phyloP scores from a whole-genome alignment of 768 basidiomycete genomes.

The Leccinum longicurvipes region DNA sequence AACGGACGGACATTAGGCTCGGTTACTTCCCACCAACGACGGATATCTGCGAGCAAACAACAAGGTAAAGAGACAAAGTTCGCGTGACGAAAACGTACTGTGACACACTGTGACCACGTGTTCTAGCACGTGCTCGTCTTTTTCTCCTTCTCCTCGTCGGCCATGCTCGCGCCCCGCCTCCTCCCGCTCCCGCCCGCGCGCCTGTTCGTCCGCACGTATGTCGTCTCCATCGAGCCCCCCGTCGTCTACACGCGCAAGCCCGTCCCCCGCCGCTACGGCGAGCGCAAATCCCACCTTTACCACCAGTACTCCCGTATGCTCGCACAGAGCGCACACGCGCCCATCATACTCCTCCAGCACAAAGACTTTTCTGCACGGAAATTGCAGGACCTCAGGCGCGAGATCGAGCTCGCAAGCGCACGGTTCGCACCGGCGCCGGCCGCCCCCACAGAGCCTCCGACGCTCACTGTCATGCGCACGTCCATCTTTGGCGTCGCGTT shows the following conservation, averaged over 20 bases:
- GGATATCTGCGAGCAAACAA: no score
- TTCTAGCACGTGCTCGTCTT: background rate
- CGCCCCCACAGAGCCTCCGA: conserved; percentile 37
- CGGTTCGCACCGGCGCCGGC: conserved; percentile 33
- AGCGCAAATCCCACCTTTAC: conserved; percentile 80
- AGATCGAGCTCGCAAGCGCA: conserved; percentile 56
- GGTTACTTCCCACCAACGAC: conserved; percentile 15
- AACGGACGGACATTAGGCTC: conserved; percentile 30
- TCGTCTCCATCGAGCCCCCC: conserved; percentile 53
- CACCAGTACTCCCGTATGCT: conserved; percentile 76
- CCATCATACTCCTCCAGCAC: conserved; percentile 78
- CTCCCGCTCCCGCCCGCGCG: background rate
- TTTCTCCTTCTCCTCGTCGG: background rate
- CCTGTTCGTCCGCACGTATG: conserved; percentile 42
- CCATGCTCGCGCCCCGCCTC: conserved; percentile 13
- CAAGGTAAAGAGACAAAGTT: conserved; percentile 21
- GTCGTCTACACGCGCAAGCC: conserved; percentile 51
- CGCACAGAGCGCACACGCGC: conserved; percentile 48
- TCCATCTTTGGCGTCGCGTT: conserved; percentile 78
- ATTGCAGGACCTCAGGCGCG: conserved; percentile 63
- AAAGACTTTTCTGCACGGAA: conserved; percentile 68
- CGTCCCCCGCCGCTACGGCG: conserved; percentile 64
- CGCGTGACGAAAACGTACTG: conserved; percentile 23
- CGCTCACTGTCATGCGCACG: conserved; percentile 69
- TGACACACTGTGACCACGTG: conserved; percentile 28